Evolutionary conservation across 371 early-diverging fungal genomes (phyloP).

Genomic region (Syncephalastrum racemosum): DNA sequence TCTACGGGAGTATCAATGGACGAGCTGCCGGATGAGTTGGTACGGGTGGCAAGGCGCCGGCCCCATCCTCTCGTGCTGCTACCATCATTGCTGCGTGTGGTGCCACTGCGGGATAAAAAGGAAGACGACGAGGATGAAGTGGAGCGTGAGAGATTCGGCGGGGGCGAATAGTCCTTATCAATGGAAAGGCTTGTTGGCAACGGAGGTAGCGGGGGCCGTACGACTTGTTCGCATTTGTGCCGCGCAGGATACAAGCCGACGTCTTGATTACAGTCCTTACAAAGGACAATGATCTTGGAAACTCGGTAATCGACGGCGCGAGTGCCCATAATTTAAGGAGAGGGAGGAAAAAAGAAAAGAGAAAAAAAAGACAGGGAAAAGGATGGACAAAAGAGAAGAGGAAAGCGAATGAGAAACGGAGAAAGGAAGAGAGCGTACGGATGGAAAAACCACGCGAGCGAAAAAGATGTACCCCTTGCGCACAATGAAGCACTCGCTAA

Average conservation of each 20-base stretch:
- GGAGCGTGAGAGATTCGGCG: no score
- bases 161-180: no score
- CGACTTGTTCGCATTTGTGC: conserved; percentile 56
- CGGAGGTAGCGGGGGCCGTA: conserved; percentile 48
- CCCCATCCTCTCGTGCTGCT: conserved; percentile 14
- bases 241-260: conserved; percentile 69
- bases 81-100: conserved; percentile 10
- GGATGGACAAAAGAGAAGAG: background rate
- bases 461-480: no score
- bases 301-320: conserved; percentile 64
- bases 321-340: conserved; percentile 37
- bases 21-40: background rate
- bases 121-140: conserved; percentile 6
- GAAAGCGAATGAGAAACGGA: no score
- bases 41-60: conserved; percentile 15
- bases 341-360: conserved; percentile 8
- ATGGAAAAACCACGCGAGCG: no score
- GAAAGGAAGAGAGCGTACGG: no score
- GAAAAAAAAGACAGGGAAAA: conserved; percentile 8
- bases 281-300: conserved; percentile 61
- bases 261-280: conserved; percentile 70
- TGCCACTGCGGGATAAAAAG: conserved; percentile 12
- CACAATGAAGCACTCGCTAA: no score
- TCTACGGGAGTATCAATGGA: conserved; percentile 6
- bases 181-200: conserved; percentile 24